These are phyloP conservation scores for Cercospora beticola DNA, from an alignment of 2,329 filamentous ascomycete genomes.

Conservation along the genomic window DNA sequence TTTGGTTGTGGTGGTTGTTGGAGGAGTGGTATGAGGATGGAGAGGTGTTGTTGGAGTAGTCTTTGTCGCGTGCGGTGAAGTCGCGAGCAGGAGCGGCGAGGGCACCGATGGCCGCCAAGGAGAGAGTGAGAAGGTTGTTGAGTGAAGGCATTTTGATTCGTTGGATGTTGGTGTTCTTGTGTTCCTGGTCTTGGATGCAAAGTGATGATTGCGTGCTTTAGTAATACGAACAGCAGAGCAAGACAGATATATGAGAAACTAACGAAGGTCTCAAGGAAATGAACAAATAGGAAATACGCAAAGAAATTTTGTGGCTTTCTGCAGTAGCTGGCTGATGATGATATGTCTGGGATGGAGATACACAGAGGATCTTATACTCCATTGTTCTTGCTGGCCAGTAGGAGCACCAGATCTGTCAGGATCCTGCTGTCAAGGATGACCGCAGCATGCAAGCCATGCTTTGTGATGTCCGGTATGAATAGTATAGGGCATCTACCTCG, in stretches of 20 bases:
- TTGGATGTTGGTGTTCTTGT: neutral
- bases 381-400: neutral
- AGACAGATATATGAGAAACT: constrained; percentile 9
- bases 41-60: constrained; percentile 29
- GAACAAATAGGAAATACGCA: constrained; percentile 7
- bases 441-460: neutral
- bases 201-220: neutral
- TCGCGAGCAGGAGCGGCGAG: constrained; percentile 23
- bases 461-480: neutral
- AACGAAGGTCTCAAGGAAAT: constrained; percentile 19
- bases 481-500: neutral
- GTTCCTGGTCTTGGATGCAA: neutral
- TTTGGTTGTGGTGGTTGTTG: constrained; percentile 13
- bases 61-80: constrained; percentile 32
- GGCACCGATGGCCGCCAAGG: constrained; percentile 6
- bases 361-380: constrained; percentile 1
- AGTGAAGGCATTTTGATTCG: constrained; percentile 10
- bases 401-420: neutral
- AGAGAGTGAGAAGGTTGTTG: neutral
- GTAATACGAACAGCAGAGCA: neutral
- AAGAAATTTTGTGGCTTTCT: constrained; percentile 11
- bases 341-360: neutral
- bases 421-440: neutral
- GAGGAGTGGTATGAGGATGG: constrained; percentile 29
- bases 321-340: constrained; percentile 10